Percentiles rank a stretch among this genome's conserved stretches.
Conservation (phyloP, 2,329 filamentous ascomycete genomes). For the Leptodontidium sp. region DNA sequence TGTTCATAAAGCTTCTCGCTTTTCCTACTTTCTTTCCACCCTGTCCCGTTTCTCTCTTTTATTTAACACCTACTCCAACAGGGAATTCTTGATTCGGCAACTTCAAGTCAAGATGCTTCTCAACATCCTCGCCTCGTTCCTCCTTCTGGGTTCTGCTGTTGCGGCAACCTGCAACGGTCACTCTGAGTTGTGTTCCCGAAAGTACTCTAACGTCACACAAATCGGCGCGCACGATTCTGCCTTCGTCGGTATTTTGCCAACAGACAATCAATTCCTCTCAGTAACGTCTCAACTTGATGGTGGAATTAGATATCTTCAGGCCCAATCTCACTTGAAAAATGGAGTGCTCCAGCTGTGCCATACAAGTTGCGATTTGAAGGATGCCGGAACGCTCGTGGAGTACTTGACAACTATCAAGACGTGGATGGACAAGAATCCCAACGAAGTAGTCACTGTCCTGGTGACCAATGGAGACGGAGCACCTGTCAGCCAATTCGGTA, state of each 20-base stretch:
- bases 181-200: slow-evolving; percentile 71
- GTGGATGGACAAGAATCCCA: slow-evolving; percentile 65
- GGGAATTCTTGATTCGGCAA: not conserved
- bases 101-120: slow-evolving; percentile 28
- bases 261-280: slow-evolving; percentile 64
- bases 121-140: slow-evolving; percentile 19
- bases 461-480: slow-evolving; percentile 69
- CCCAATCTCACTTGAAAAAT: slow-evolving; percentile 53
- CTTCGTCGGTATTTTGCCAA: slow-evolving; percentile 44
- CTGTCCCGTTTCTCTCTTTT: not conserved
- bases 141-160: slow-evolving; percentile 15
- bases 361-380: slow-evolving; percentile 65
- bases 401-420: slow-evolving; percentile 64
- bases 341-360: slow-evolving; percentile 55
- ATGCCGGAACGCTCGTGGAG: slow-evolving; percentile 63
- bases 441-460: slow-evolving; percentile 71
- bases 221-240: slow-evolving; percentile 73
- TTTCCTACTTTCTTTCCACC: not conserved
- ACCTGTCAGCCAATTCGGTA: slow-evolving; percentile 61
- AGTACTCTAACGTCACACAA: slow-evolving; percentile 80
- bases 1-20: not conserved
- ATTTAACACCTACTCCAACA: not conserved
- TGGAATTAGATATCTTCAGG: slow-evolving; percentile 72
- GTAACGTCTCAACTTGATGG: slow-evolving; percentile 66
- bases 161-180: slow-evolving; percentile 69